These are phyloP conservation scores for Pogostemon cablin DNA, from an alignment of 257 asterid species.

Conservation along the genomic window DNA sequence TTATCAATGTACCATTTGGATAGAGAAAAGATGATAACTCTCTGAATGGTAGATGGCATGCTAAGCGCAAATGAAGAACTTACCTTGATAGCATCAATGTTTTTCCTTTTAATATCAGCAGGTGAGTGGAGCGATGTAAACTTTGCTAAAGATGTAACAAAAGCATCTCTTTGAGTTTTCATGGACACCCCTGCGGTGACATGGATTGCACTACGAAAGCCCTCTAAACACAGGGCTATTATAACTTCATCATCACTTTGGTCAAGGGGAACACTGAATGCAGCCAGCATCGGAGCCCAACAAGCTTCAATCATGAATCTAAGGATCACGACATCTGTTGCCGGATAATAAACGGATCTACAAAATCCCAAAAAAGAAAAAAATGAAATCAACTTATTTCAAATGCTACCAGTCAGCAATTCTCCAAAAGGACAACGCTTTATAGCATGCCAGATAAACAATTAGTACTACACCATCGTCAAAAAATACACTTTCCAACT, in stretches of 20 bases:
- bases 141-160: constrained; percentile 92
- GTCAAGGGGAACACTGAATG: constrained; percentile 98
- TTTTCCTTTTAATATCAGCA: constrained; percentile 91
- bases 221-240: constrained; percentile 83
- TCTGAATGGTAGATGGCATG: constrained; percentile 14
- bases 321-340: constrained; percentile 90
- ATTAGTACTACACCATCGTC: constrained; percentile 20
- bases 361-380: constrained; percentile 45
- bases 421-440: constrained; percentile 18
- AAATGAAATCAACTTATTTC: constrained; percentile 24
- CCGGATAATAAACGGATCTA: constrained; percentile 97
- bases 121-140: constrained; percentile 98
- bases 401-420: constrained; percentile 27
- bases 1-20: not conserved
- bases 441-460: constrained; percentile 13
- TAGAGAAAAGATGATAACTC: not conserved
- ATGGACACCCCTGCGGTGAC: constrained; percentile 98
- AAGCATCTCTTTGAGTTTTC: constrained; percentile 99
- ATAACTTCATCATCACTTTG: constrained; percentile 84
- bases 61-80: constrained; percentile 32
- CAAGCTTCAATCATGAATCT: constrained; percentile 98
- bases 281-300: constrained; percentile 99
- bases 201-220: constrained; percentile 84
- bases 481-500: constrained; percentile 8
- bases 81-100: constrained; percentile 98